Evolutionary conservation across 164 flowering plant genomes (phyloP).

Genomic region (Vitis cinerea): DNA sequence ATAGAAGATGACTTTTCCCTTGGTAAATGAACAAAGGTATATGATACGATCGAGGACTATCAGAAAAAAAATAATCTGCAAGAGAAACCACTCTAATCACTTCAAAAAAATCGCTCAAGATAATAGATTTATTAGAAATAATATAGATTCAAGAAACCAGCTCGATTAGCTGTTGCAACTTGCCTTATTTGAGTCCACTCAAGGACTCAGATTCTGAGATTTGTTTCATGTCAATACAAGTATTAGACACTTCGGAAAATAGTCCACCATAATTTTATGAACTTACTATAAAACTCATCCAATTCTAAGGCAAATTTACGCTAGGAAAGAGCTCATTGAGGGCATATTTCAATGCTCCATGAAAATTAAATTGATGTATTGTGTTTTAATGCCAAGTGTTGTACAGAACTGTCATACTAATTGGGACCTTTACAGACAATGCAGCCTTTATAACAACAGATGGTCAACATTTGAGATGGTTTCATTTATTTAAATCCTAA

Average conservation of each 20-base stretch:
- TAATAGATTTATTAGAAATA: not conserved
- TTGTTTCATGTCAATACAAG: too few species aligned
- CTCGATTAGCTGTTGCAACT: too few species aligned
- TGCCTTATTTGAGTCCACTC: too few species aligned
- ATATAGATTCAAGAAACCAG: not conserved
- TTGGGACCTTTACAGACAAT: not conserved
- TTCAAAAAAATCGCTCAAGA: not conserved
- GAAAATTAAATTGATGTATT: not conserved
- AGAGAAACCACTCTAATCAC: not conserved
- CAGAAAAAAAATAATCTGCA: conserved; percentile 80
- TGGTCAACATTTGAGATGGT: not conserved
- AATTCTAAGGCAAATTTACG: not conserved
- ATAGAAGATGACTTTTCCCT: conserved; percentile 69
- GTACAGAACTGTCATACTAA: not conserved
- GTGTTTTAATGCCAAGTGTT: not conserved
- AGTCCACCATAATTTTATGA: not conserved
- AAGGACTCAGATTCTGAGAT: too few species aligned
- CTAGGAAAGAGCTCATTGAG: not conserved
- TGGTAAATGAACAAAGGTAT: conserved; percentile 79
- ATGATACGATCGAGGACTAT: conserved; percentile 84
- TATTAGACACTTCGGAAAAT: not conserved
- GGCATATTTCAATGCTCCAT: not conserved
- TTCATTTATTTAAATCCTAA: not conserved
- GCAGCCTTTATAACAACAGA: not conserved
- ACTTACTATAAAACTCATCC: too few species aligned